Percentiles rank a stretch among this genome's conserved stretches.
Conservation (phyloP, 805 yeast species). For the Spathaspora hagerdaliae region DNA sequence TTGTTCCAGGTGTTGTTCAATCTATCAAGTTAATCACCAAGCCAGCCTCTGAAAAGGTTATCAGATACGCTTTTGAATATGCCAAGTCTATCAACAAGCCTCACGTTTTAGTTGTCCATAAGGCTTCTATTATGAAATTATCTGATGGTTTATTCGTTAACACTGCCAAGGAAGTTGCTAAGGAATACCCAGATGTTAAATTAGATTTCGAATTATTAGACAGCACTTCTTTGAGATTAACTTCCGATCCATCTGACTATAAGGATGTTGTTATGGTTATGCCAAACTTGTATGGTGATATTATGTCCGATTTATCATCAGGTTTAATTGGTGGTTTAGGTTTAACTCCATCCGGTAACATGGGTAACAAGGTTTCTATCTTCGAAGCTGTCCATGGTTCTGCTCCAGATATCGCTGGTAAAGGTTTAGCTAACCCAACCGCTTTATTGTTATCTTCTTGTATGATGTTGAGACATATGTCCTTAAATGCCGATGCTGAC, state of each 20-base stretch:
- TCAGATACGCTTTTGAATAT: constrained; percentile 95
- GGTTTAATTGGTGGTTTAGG: constrained; percentile 99
- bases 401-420: constrained; percentile 99
- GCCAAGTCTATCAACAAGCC: constrained; percentile 85
- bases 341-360: constrained; percentile 98
- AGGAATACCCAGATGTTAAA: constrained; percentile 88
- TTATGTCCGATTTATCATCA: constrained; percentile 94
- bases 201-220: constrained; percentile 86
- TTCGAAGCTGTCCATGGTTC: constrained; percentile 99
- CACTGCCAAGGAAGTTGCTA: constrained; percentile 83
- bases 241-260: constrained; percentile 85
- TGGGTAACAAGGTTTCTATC: constrained; percentile 97
- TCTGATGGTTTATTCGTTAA: constrained; percentile 96
- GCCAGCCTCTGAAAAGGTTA: constrained; percentile 93
- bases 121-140: constrained; percentile 96
- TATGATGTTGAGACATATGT: constrained; percentile 99
- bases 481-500: constrained; percentile 75
- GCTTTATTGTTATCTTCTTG: constrained; percentile 92
- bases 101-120: constrained; percentile 92
- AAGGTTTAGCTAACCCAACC: constrained; percentile 98
- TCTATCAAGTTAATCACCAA: constrained; percentile 95
- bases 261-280: constrained; percentile 90
- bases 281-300: constrained; percentile 99
- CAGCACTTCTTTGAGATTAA: constrained; percentile 89
- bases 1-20: constrained; percentile 98